Evolutionary conservation across 805 yeast species (phyloP).

Genomic region (Candida koratica): DNA sequence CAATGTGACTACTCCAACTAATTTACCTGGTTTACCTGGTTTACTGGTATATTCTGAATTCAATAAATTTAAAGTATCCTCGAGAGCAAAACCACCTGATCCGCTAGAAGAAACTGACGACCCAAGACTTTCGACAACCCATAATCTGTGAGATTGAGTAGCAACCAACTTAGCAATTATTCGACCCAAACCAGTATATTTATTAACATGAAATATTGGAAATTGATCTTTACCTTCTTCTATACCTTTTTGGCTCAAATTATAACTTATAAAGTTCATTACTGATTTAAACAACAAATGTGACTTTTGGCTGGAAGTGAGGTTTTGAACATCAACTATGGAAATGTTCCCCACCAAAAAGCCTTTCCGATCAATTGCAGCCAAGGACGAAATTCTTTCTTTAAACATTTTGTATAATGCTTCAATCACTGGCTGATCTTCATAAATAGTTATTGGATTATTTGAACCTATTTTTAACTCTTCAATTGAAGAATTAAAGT

Average conservation of each 20-base stretch:
- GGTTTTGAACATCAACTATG: slow-evolving; percentile 87
- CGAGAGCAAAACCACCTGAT: slow-evolving; percentile 28
- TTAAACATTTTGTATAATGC: slow-evolving; percentile 83
- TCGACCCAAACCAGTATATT: slow-evolving; percentile 73
- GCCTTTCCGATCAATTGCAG: slow-evolving; percentile 79
- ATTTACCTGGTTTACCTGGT: slow-evolving; percentile 70
- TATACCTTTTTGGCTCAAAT: slow-evolving; percentile 81
- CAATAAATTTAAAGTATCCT: slow-evolving; percentile 14
- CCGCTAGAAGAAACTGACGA: slow-evolving; percentile 1
- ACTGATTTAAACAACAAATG: slow-evolving; percentile 79
- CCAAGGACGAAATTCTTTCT: slow-evolving; percentile 82
- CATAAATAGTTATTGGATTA: slow-evolving; percentile 72
- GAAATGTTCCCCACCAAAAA: slow-evolving; percentile 87
- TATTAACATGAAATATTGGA: slow-evolving; percentile 92
- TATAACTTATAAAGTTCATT: slow-evolving; percentile 81
- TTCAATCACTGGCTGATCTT: slow-evolving; percentile 82
- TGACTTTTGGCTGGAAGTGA: slow-evolving; percentile 82
- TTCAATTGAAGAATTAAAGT: slow-evolving; percentile 63
- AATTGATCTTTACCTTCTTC: slow-evolving; percentile 94
- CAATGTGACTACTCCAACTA: slow-evolving; percentile 86
- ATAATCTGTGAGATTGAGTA: slow-evolving; percentile 84
- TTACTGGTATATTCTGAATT: slow-evolving; percentile 20
- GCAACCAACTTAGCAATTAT: slow-evolving; percentile 94
- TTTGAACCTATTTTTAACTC: slow-evolving; percentile 73
- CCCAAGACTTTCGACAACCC: slow-evolving; percentile 58